A percentile compares a stretch with the other conserved stretches of the same genome.
phyloP scores from a whole-genome alignment of 2,329 filamentous ascomycete genomes.

The Dactylellina leptospora region DNA sequence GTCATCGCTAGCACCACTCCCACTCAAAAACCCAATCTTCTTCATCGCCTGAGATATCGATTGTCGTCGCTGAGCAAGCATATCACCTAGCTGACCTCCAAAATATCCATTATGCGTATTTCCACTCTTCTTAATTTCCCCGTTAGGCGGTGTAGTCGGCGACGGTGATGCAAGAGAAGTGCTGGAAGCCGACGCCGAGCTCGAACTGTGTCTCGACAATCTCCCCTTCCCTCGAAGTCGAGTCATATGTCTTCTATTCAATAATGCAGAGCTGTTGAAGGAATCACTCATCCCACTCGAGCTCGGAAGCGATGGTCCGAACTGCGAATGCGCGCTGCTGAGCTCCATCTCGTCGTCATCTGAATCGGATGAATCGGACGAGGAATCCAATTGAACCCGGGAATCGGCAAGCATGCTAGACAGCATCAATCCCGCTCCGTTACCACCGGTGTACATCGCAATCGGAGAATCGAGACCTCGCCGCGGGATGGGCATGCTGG shows the following conservation, averaged over 20 bases:
- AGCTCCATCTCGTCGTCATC: constrained; percentile 68
- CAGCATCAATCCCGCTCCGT: constrained; percentile 29
- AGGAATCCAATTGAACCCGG: constrained; percentile 34
- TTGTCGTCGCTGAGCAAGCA: constrained; percentile 71
- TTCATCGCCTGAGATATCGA: constrained; percentile 82
- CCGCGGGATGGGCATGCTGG: constrained; percentile 49
- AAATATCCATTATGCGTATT: constrained; percentile 66
- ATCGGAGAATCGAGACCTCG: constrained; percentile 51
- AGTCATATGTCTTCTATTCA: constrained; percentile 56
- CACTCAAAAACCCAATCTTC: constrained; percentile 54
- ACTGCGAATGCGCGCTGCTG: constrained; percentile 40
- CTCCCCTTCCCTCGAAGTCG: constrained; percentile 60
- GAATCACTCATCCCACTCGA: constrained; percentile 49
- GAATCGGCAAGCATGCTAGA: constrained; percentile 44
- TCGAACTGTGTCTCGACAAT: constrained; percentile 69
- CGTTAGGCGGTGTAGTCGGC: constrained; percentile 55
- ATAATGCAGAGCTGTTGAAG: constrained; percentile 55
- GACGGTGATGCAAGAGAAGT: constrained; percentile 54
- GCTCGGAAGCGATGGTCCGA: constrained; percentile 44
- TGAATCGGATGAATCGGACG: constrained; percentile 36
- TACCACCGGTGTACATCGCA: constrained; percentile 40
- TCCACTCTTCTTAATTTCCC: constrained; percentile 38
- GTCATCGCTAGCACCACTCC: constrained; percentile 54
- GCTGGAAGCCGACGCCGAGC: constrained; percentile 68
- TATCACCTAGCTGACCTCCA: constrained; percentile 64